phyloP scores from a whole-genome alignment of 2,329 filamentous ascomycete species.

The Huntiella bhutanensis region DNA sequence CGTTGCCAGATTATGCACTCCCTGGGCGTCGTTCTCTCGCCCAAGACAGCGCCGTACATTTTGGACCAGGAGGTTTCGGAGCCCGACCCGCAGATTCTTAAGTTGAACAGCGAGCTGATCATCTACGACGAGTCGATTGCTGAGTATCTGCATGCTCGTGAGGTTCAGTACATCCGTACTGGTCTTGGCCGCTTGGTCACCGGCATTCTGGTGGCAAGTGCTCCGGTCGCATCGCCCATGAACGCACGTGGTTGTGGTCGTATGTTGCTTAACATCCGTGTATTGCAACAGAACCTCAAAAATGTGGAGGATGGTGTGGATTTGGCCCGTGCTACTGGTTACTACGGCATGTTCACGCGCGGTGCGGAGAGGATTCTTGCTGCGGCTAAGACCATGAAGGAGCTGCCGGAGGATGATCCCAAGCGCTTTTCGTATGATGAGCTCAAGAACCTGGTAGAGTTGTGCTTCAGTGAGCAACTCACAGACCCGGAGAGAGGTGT shows the following conservation, averaged over 20 bases:
- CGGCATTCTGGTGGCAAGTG: constrained; percentile 54
- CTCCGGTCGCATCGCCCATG: constrained; percentile 56
- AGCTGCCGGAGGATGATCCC: constrained; percentile 15
- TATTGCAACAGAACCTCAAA: constrained; percentile 91
- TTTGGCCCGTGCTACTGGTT: constrained; percentile 43
- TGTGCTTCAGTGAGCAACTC: constrained; percentile 49
- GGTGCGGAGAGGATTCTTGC: constrained; percentile 47
- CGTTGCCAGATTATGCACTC: constrained; percentile 73
- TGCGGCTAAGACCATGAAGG: constrained; percentile 31
- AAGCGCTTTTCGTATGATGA: constrained; percentile 45
- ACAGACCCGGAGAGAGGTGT: constrained; percentile 50
- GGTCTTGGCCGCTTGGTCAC: constrained; percentile 67
- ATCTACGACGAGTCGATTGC: constrained; percentile 68
- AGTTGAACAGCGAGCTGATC: constrained; percentile 68
- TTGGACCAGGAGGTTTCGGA: constrained; percentile 56
- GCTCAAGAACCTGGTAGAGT: constrained; percentile 44
- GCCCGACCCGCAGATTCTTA: constrained; percentile 62
- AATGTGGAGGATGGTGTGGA: constrained; percentile 61
- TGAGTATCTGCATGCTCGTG: constrained; percentile 49
- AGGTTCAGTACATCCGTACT: constrained; percentile 56
- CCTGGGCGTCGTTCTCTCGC: constrained; percentile 44
- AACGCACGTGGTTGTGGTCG: constrained; percentile 67
- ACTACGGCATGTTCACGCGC: constrained; percentile 47
- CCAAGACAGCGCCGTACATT: constrained; percentile 39
- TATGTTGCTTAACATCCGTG: constrained; percentile 79